Percentiles rank a stretch among this genome's conserved stretches.
Evolutionary conservation across 768 basidiomycete species (phyloP).

Genomic region (Trichaptum fuscoviolaceum): DNA sequence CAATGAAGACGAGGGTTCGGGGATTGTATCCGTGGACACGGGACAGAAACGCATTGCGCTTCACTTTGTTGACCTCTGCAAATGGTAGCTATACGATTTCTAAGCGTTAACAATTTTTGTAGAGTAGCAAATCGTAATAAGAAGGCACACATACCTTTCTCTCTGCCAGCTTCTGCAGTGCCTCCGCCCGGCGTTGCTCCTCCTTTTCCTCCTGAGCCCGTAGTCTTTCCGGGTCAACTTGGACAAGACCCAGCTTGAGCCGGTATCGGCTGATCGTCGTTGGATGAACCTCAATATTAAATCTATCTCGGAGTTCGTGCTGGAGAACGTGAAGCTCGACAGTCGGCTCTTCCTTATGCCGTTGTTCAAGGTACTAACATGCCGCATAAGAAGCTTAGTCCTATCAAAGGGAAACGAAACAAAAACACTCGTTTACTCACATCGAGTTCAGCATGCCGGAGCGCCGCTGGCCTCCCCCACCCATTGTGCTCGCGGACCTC

Average conservation of each 20-base stretch:
- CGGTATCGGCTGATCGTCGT: background rate
- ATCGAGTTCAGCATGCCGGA: background rate
- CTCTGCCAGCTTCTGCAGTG: background rate
- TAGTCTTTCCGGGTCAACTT: background rate
- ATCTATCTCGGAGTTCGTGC: background rate
- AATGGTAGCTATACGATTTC: background rate
- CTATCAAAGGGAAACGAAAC: background rate
- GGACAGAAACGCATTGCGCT: background rate
- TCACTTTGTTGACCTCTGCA: background rate
- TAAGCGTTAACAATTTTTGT: background rate
- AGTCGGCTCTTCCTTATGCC: background rate
- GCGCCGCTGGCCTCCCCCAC: background rate
- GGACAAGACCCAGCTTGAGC: background rate
- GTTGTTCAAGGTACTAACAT: background rate
- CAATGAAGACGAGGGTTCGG: background rate
- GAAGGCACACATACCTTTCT: background rate
- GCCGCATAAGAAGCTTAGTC: no score
- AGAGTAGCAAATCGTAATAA: background rate
- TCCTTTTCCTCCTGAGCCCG: background rate
- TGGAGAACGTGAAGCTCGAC: background rate
- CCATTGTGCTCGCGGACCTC: background rate
- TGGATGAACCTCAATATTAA: background rate
- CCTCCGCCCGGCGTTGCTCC: background rate
- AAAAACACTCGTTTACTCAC: background rate
- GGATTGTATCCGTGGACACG: background rate